Base-by-base conservation (phyloP, 495 filamentous ascomycete species). In the Aspergillus mulundensis region DNA sequence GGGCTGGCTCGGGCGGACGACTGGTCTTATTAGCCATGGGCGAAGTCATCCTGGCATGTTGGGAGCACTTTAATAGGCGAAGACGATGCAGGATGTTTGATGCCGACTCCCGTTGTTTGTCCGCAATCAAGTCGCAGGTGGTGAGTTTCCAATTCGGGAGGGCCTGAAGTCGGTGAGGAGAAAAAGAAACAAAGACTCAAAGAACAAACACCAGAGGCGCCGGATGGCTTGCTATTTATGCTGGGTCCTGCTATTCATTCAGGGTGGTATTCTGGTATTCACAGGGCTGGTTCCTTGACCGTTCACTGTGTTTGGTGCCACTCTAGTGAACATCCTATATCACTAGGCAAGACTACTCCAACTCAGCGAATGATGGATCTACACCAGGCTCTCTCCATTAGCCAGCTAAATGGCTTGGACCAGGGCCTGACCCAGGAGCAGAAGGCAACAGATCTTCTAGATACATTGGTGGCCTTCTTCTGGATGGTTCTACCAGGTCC, bases 31-130 rank as follows among this genome's bases (percentile, higher is more conserved):
- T 58, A 54, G 34, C 51, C 43, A 39, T 28, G 38, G 52, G 57
- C 25, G 56, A 40, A 50, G 42, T 43, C 54, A 61, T 57, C 45
- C 48, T 57, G 54, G 34, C 40, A 58, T 53, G 39, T 38, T 52
- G 23, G 19, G 7, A 0, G 48, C n/a, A 8, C 15, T 12, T 38
- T 50, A 12, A 50, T 36, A 2, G 32, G 32, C 36, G 12, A 36
- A 2, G 8, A 36, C 5, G 32, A 7, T 7, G 11, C 8, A 10
- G 32, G 32, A 4, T 36, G 32, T 36, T 36, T 36, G 32, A 36
- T 36, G 32, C 8, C 11, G 12, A 7, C 12, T 11, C 6, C 32
- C 11, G 32, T 40, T 50, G 48, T 40, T 50, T 50, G 48, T 2
- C 25, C 34, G 34, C 10, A n/a, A 40, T 38, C 32, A 38, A 40